Evolutionary conservation across 2,329 filamentous ascomycete genomes (phyloP).

Genomic region (Penicillium sp.): DNA sequence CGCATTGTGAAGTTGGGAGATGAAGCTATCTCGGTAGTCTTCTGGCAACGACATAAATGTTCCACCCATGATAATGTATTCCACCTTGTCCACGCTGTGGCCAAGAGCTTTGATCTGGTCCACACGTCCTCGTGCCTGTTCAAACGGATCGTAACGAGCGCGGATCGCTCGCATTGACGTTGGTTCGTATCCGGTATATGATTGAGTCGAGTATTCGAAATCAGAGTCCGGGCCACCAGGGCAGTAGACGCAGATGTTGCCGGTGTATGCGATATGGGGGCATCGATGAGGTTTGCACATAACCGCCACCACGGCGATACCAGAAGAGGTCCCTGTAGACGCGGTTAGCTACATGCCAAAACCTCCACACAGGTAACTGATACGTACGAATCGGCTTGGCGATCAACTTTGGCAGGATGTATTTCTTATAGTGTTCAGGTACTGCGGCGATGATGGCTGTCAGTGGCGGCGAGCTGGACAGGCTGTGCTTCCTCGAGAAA

Average conservation of each 20-base stretch:
- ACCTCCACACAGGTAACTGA: not conserved
- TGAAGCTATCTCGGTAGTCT: slow-evolving; percentile 87
- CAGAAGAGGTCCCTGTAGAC: slow-evolving; percentile 78
- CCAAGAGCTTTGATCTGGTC: slow-evolving; percentile 95
- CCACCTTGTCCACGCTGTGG: slow-evolving; percentile 97
- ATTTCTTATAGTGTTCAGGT: slow-evolving; percentile 99
- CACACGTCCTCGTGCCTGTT: slow-evolving; percentile 90
- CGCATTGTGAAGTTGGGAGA: slow-evolving; percentile 93
- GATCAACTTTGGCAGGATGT: slow-evolving; percentile 91
- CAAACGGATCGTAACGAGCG: slow-evolving; percentile 94
- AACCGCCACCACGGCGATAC: slow-evolving; percentile 95
- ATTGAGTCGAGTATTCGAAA: slow-evolving; percentile 98
- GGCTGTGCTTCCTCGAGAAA: slow-evolving; percentile 85
- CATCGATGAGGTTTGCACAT: slow-evolving; percentile 99
- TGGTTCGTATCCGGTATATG: slow-evolving; percentile 96
- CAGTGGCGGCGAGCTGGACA: slow-evolving; percentile 82
- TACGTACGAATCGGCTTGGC: slow-evolving; percentile 85
- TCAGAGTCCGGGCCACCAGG: slow-evolving; percentile 96
- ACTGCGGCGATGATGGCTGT: slow-evolving; percentile 97
- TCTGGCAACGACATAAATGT: slow-evolving; percentile 96
- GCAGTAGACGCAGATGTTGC: slow-evolving; percentile 98
- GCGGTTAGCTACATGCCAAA: slow-evolving; percentile 15
- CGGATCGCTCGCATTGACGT: slow-evolving; percentile 98
- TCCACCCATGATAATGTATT: slow-evolving; percentile 99
- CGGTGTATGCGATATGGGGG: slow-evolving; percentile 96